A percentile compares a stretch with the other conserved stretches of the same genome.
Evolutionary conservation across 352 stramenopile species (phyloP).

Genomic region (Phytophthora pisi): DNA sequence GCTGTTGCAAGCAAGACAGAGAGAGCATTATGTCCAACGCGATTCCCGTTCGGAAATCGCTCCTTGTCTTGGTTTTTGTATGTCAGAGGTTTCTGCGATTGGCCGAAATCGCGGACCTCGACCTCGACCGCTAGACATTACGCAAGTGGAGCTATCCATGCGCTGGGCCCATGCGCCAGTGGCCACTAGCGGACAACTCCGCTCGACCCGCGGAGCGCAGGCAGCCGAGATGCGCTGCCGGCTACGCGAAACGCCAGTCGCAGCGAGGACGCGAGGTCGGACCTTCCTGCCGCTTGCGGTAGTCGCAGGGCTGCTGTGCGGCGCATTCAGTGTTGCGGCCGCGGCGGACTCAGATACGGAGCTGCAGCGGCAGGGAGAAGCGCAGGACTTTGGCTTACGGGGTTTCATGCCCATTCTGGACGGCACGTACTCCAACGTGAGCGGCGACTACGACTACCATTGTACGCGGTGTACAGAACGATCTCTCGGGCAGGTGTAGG

Average conservation of each 20-base stretch:
- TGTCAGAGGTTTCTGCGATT: slow-evolving; percentile 15
- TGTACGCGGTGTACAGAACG: slow-evolving; percentile 9
- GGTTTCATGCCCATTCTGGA: slow-evolving; percentile 34
- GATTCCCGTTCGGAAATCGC: slow-evolving; percentile 7
- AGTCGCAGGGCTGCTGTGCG: slow-evolving; percentile 16
- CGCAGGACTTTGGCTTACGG: slow-evolving; percentile 8
- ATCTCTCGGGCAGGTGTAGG: not conserved
- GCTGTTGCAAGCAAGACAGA: too few species aligned
- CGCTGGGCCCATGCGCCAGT: slow-evolving; percentile 15
- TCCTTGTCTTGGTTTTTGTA: slow-evolving; percentile 8
- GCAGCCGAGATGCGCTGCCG: slow-evolving; percentile 7
- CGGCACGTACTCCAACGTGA: slow-evolving; percentile 19
- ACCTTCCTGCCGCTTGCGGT: slow-evolving; percentile 14
- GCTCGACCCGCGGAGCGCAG: not conserved
- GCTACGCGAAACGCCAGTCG: not conserved
- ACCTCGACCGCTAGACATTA: not conserved
- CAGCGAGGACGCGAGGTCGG: slow-evolving; percentile 11
- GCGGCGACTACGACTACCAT: slow-evolving; percentile 20
- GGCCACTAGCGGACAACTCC: not conserved
- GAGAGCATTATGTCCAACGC: slow-evolving; percentile 8
- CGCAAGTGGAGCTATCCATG: not conserved
- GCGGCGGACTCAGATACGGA: slow-evolving; percentile 4
- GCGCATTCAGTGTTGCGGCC: slow-evolving; percentile 10
- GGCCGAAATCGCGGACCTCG: slow-evolving; percentile 10
- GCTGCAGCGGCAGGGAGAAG: slow-evolving; percentile 6